phyloP scores from a whole-genome alignment of 2,329 filamentous ascomycete genomes.

The Verticillium nubilum region DNA sequence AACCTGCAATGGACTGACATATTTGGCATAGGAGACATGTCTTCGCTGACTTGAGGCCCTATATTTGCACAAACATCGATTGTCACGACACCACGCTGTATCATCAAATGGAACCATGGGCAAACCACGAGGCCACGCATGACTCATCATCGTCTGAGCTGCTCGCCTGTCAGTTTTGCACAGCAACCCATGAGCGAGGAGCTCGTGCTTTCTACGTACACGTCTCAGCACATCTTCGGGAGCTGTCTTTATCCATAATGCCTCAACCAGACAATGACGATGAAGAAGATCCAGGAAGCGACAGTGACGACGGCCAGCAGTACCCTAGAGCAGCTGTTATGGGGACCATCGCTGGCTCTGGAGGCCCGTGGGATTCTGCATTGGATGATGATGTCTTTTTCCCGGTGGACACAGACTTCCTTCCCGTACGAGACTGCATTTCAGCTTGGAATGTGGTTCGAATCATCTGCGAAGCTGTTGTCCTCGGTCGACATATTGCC shows the following conservation, averaged over 20 bases:
- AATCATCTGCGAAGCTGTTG: not conserved
- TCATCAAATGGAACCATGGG: not conserved
- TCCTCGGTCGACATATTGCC: not conserved
- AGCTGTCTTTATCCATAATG: not conserved
- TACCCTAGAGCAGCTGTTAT: not conserved
- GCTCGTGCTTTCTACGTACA: not conserved
- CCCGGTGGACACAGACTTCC: not conserved
- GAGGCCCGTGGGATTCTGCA: not conserved
- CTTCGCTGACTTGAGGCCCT: not conserved
- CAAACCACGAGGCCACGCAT: not conserved
- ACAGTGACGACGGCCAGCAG: not conserved
- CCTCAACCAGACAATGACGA: not conserved
- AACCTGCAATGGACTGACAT: not conserved
- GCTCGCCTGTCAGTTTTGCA: not conserved
- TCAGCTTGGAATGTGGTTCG: not conserved
- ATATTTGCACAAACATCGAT: not conserved
- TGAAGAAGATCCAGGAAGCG: not conserved
- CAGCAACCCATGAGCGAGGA: not conserved
- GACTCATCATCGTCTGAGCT: not conserved
- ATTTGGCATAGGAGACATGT: not conserved
- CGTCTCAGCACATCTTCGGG: not conserved
- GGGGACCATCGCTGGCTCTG: not conserved
- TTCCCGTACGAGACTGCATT: not conserved
- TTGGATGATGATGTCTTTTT: not conserved
- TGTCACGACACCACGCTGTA: not conserved